Evolutionary conservation across 495 filamentous ascomycete species (phyloP).

Genomic region (Aspergillus leporis): DNA sequence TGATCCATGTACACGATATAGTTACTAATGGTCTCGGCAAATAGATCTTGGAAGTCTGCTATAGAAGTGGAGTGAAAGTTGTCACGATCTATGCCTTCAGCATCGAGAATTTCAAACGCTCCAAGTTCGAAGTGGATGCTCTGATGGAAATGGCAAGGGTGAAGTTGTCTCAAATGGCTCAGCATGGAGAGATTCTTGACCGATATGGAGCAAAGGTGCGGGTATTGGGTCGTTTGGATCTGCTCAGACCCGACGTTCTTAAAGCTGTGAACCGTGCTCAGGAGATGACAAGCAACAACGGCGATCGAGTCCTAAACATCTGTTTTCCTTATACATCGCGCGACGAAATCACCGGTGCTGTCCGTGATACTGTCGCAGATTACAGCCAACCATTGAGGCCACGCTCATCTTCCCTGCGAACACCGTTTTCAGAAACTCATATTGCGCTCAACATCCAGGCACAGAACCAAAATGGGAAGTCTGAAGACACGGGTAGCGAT

Average conservation of each 20-base stretch:
- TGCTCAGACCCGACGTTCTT: conserved; percentile 82
- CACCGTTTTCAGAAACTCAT: conserved; percentile 80
- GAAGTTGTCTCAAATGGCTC: conserved; percentile 84
- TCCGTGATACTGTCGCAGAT: conserved; percentile 79
- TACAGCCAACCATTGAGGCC: conserved; percentile 67
- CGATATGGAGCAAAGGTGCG: conserved; percentile 86
- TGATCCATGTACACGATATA: background rate
- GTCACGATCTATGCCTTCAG: conserved; percentile 98
- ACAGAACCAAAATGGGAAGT: conserved; percentile 47
- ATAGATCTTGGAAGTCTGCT: conserved; percentile 94
- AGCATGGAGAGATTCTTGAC: conserved; percentile 91
- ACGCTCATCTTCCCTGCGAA: conserved; percentile 42
- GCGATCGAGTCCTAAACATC: conserved; percentile 82
- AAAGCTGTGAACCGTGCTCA: conserved; percentile 82
- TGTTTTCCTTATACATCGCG: conserved; percentile 97
- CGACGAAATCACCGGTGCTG: conserved; percentile 93
- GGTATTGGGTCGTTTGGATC: conserved; percentile 76
- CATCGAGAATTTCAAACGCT: conserved; percentile 98
- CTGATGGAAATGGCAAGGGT: conserved; percentile 98
- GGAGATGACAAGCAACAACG: conserved; percentile 80
- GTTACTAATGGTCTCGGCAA: background rate
- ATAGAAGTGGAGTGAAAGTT: conserved; percentile 89
- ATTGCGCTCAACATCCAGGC: conserved; percentile 80
- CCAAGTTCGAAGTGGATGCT: conserved; percentile 96
- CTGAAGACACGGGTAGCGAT: conserved; percentile 39